Evolutionary conservation across 2,329 filamentous ascomycete genomes (phyloP), one percentile per base, ranked within the genome.

Genomic region (Colletotrichum theobromicola): DNA sequence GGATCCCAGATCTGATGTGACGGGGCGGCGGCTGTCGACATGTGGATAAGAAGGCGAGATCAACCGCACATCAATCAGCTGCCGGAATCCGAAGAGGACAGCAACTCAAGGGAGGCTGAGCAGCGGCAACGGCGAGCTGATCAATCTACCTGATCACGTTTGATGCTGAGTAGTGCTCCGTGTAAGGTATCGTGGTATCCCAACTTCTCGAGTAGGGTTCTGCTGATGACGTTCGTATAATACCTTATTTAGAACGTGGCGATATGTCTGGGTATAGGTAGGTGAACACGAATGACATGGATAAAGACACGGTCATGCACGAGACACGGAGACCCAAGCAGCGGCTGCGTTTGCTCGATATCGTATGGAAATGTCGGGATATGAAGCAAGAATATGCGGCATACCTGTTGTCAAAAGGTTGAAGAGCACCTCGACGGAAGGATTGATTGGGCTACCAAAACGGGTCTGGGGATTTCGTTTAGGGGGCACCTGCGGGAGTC

Each of bases 1-100:
- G 58, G 66, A 68, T 72, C 63, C n/a, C 64, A 58, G 46, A 37
- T 73, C 58, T 70, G 58, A 69, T 34, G 58, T 58, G 34, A 50
- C 46, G 58, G 58, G 42, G 42, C 42, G 32, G n/a, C 30, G 58
- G 58, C 58, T n/a, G n/a, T 34, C 16, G 28, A 46, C 34, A 42
- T 30, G 46, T 42, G 5, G 53, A 30, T 21, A 58, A 37, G 32
- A 35, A 46, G n/a, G n/a, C 7, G 65, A 57, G 63, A 67, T 67
- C 55, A 42, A 37, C 55, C 5, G 55, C 21, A 15, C 42, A 57
- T 72, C 69, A 61, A 67, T 72, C 69, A 61, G 18, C 35, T 63
- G 58, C 58, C 32, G 30, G 66, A 15, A 61, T 26, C 57, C 55
- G 55, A 53, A n/a, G 16, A 60, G 34, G n/a, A 12, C 42, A 46